Evolutionary conservation across 2,329 filamentous ascomycete genomes (phyloP).

Genomic region (Monosporascus sp.): DNA sequence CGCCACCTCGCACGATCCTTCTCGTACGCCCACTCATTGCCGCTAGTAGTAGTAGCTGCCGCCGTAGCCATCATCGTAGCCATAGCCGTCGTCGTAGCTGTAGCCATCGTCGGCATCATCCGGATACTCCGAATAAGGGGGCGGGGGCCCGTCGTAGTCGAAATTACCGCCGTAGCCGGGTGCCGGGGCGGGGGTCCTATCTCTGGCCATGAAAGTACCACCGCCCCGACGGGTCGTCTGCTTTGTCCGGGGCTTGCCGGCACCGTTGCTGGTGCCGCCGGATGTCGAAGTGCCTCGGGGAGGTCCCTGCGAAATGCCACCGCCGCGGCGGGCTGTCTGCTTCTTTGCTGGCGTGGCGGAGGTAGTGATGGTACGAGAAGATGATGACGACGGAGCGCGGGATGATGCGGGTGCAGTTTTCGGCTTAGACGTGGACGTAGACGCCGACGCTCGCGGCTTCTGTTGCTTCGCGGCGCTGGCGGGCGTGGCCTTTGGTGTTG

Average conservation of each 20-base stretch:
- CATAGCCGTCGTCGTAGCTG: not conserved
- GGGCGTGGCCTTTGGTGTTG: constrained; percentile 11
- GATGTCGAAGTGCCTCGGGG: constrained; percentile 4
- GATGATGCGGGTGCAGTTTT: not conserved
- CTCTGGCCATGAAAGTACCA: constrained; percentile 12
- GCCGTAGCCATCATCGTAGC: constrained; percentile 4
- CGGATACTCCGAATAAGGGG: constrained; percentile 14
- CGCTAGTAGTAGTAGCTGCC: constrained; percentile 21
- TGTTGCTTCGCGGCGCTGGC: constrained; percentile 5
- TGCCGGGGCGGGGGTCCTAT: constrained; percentile 14
- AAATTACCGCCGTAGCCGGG: constrained; percentile 6
- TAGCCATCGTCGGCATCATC: not conserved
- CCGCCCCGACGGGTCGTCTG: constrained; percentile 24
- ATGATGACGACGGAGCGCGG: constrained; percentile 1
- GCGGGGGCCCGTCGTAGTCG: constrained; percentile 14
- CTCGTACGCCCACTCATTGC: constrained; percentile 26
- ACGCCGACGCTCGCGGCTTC: not conserved
- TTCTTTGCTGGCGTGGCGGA: constrained; percentile 6
- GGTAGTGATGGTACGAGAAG: not conserved
- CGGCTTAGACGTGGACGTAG: constrained; percentile 2
- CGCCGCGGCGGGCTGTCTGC: constrained; percentile 16
- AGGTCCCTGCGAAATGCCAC: constrained; percentile 13
- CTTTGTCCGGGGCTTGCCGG: constrained; percentile 4
- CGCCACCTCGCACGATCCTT: constrained; percentile 15
- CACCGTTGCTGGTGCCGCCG: not conserved